Evolutionary conservation across 345 rosid species (phyloP).

Genomic region (Salix dunnii): DNA sequence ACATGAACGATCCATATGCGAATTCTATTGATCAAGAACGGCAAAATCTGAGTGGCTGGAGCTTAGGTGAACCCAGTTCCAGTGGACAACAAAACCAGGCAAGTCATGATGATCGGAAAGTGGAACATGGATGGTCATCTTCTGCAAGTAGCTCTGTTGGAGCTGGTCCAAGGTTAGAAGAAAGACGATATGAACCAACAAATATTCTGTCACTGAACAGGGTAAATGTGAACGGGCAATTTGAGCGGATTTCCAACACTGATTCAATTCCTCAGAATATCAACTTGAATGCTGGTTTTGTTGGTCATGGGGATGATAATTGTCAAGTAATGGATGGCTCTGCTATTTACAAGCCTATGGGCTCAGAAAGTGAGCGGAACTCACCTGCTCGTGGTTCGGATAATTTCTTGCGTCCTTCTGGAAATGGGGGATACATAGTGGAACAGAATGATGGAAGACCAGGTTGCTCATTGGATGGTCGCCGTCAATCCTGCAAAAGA

Average conservation of each 20-base stretch:
- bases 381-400: slow-evolving; percentile 32
- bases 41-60: slow-evolving; percentile 44
- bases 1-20: slow-evolving; percentile 28
- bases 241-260: slow-evolving; percentile 41
- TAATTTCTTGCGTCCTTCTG: slow-evolving; percentile 35
- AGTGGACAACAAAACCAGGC: slow-evolving; percentile 43
- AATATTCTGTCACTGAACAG: slow-evolving; percentile 30
- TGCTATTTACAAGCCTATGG: slow-evolving; percentile 35
- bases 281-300: slow-evolving; percentile 54
- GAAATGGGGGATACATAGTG: slow-evolving; percentile 35
- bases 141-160: slow-evolving; percentile 25
- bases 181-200: slow-evolving; percentile 32
- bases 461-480: slow-evolving; percentile 50
- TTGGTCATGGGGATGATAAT: slow-evolving; percentile 41
- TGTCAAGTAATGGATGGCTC: slow-evolving; percentile 41
- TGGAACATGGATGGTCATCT: slow-evolving; percentile 43
- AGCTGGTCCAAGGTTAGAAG: slow-evolving; percentile 45
- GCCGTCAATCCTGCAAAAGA: slow-evolving; percentile 67
- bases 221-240: slow-evolving; percentile 36
- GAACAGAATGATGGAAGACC: slow-evolving; percentile 42
- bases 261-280: slow-evolving; percentile 41
- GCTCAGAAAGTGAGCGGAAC: slow-evolving; percentile 30
- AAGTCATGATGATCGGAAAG: slow-evolving; percentile 39
- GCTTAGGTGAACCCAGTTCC: slow-evolving; percentile 51
- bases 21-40: slow-evolving; percentile 54